These are phyloP conservation scores for Termitomyces sp. DNA, from an alignment of 768 basidiomycete species.

Conservation along the genomic window DNA sequence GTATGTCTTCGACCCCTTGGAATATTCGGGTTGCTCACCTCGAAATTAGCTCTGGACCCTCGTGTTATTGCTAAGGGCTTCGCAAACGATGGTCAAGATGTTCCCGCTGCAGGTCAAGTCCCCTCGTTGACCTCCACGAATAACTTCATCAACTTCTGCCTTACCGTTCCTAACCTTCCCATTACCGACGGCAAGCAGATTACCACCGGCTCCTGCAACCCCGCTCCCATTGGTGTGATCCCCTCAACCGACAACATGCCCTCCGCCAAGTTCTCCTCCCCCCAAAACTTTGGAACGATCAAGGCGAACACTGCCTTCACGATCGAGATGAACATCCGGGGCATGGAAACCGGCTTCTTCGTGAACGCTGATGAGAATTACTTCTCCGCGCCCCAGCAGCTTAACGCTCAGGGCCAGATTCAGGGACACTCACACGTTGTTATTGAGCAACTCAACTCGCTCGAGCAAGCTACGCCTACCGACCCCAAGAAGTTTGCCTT, in stretches of 20 bases:
- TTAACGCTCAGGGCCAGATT: constrained; percentile 38
- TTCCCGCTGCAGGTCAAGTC: constrained; percentile 33
- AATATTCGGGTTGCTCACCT: neutral
- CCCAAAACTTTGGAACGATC: constrained; percentile 36
- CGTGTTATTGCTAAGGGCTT: constrained; percentile 25
- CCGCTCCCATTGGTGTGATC: constrained; percentile 39
- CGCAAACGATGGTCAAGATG: constrained; percentile 23
- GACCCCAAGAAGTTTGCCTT: constrained; percentile 55
- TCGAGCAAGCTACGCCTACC: constrained; percentile 35
- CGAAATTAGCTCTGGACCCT: constrained; percentile 20
- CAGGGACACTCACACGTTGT: constrained; percentile 45
- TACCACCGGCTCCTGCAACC: constrained; percentile 22
- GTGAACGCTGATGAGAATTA: constrained; percentile 38
- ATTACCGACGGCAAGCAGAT: constrained; percentile 49
- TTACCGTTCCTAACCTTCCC: constrained; percentile 40
- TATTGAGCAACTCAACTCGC: constrained; percentile 27
- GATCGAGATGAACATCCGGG: constrained; percentile 33
- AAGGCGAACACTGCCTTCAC: constrained; percentile 39
- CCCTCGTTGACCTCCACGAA: constrained; percentile 42
- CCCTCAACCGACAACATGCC: constrained; percentile 38
- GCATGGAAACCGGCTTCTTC: constrained; percentile 38
- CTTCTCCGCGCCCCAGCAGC: constrained; percentile 44
- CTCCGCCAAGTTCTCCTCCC: constrained; percentile 32
- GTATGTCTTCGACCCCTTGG: neutral
- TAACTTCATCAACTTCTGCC: constrained; percentile 50